Evolutionary conservation across 768 basidiomycete species (phyloP), one percentile per base, ranked within the genome.

Genomic region (Tulasnella sp.): DNA sequence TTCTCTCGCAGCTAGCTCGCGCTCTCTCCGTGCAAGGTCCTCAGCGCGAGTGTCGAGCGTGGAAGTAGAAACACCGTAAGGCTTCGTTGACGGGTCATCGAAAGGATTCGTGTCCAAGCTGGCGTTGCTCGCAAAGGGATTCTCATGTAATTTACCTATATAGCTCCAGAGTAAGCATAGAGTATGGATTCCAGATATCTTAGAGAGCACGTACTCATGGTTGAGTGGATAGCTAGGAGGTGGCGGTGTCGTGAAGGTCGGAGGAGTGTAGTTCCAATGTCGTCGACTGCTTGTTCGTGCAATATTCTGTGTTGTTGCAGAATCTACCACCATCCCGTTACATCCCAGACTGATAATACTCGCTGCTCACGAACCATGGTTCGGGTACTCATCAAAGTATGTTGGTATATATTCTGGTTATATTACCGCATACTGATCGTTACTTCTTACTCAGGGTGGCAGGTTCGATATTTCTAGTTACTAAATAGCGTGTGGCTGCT

Each of bases 31-130:
- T 48, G 78, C 80, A 8, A 98, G 71, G 58, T 90, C 84, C 30
- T 83, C 85, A 15, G 78, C 64, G 12, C 70, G 55, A 1, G 30
- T 29, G 34, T 56, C 63, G 5, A 63, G 31, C 21, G 54, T 42
- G 34, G 67, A 53, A 64, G 70, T 62, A 64, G 58, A 63, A 70
- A 60, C 55, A 63, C 53, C 63, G 34, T 38, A 38, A 38, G 34
- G 34, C 67, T 73, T 69, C 53, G 70, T 65, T 1, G 76, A 70
- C 30, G 87, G 87, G 78, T 93, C 91, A 65, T 90, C 89, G 68
- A 93, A 93, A 1, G 90, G 90, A 70, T 93, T 93, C 57, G 80
- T 76, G 68, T 91, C 90, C 51, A 92, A 83, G 2, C 87, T 87
- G 66, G 87, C 81, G 15, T 84, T 80, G 9, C 88, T 90, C 8